Evolutionary conservation across 306 rosid genomes (phyloP).

Genomic region (Acacia confusa): DNA sequence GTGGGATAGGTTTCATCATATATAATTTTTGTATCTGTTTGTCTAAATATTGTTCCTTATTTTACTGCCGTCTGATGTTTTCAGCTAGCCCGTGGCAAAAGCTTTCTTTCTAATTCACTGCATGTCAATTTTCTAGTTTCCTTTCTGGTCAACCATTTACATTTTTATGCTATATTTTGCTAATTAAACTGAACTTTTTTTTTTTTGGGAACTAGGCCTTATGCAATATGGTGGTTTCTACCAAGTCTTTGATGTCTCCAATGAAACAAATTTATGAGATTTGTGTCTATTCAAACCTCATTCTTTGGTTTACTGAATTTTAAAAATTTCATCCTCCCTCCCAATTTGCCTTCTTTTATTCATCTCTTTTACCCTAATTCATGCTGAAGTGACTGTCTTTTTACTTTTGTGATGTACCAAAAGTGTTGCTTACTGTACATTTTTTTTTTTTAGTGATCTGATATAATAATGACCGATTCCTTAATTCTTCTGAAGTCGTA

Average conservation of each 20-base stretch:
- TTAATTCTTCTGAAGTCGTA: slow-evolving; percentile 60
- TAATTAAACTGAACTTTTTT: neutral
- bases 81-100: neutral
- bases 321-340: neutral
- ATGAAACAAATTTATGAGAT: neutral
- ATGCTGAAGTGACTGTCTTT: neutral
- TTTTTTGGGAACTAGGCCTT: neutral
- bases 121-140: neutral
- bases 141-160: slow-evolving; percentile 7
- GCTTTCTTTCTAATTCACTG: neutral
- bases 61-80: slow-evolving; percentile 1
- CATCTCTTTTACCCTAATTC: neutral
- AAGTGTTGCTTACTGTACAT: neutral
- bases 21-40: slow-evolving; percentile 4
- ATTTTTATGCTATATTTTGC: neutral
- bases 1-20: slow-evolving; percentile 14
- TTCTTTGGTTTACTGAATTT: neutral
- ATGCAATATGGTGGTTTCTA: neutral
- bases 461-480: slow-evolving; percentile 35
- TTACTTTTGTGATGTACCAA: neutral
- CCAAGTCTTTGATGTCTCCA: neutral
- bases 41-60: neutral
- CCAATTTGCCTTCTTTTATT: neutral
- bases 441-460: neutral
- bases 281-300: neutral